Conservation (phyloP, 2,329 filamentous ascomycete genomes). For the Phoma sp. region DNA sequence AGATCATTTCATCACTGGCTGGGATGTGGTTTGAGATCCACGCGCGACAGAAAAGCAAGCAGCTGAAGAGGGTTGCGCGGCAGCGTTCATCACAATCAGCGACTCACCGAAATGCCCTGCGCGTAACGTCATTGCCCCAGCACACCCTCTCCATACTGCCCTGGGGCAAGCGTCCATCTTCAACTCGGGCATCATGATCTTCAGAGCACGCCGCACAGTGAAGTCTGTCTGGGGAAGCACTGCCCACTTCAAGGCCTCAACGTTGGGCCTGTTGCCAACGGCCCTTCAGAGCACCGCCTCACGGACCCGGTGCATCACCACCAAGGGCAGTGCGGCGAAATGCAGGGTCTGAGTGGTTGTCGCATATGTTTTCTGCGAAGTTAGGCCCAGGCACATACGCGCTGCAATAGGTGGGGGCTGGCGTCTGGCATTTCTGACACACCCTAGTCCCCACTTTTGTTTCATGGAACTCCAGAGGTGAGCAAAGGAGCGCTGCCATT, state of each 20-base stretch:
- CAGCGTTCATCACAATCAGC: conserved; percentile 28
- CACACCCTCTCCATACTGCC: background rate
- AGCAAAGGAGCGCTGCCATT: conserved; percentile 26
- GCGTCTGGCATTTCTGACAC: conserved; percentile 40
- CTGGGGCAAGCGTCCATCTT: background rate
- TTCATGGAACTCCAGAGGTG: conserved; percentile 42
- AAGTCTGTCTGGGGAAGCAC: conserved; percentile 3
- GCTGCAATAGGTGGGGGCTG: conserved; percentile 8
- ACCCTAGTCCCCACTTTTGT: conserved; percentile 41
- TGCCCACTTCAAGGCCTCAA: background rate
- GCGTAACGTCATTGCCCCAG: conserved; percentile 9
- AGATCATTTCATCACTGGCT: conserved; percentile 35
- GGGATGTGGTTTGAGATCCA: conserved; percentile 16
- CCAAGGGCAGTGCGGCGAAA: conserved; percentile 25
- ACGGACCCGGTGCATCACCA: conserved; percentile 17
- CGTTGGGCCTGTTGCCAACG: conserved; percentile 10
- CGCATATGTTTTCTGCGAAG: conserved; percentile 29
- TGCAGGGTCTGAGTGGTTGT: conserved; percentile 37
- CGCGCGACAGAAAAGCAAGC: conserved; percentile 15
- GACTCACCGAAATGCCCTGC: conserved; percentile 13
- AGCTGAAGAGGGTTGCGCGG: conserved; percentile 13
- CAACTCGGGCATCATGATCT: background rate
- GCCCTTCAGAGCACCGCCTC: conserved; percentile 27
- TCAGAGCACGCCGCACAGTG: no score
- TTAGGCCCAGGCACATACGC: conserved; percentile 28